phyloP scores from a whole-genome alignment of 345 rosid species.

The Odontarrhena argentea region DNA sequence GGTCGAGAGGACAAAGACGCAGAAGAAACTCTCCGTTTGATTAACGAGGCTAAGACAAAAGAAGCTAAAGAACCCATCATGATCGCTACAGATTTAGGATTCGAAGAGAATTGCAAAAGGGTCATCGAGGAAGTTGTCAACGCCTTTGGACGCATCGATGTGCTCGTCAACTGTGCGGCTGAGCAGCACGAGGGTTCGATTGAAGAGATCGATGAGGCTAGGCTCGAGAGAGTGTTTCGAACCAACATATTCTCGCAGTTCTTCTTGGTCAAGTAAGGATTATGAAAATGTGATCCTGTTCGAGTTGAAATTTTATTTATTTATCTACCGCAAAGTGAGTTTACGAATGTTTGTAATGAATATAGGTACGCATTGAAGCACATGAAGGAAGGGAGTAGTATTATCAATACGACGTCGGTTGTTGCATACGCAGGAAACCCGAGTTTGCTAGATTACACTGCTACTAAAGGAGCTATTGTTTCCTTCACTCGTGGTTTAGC shows the following conservation, averaged over 20 bases:
- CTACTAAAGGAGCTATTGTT: constrained; percentile 81
- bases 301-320: neutral
- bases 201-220: constrained; percentile 71
- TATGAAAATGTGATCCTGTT: neutral
- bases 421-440: constrained; percentile 65
- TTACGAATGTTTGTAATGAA: neutral
- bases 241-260: constrained; percentile 71
- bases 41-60: constrained; percentile 45
- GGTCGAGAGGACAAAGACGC: constrained; percentile 73
- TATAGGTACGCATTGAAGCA: constrained; percentile 65
- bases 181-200: constrained; percentile 58
- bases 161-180: constrained; percentile 68
- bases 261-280: constrained; percentile 52
- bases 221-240: constrained; percentile 70
- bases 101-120: constrained; percentile 65
- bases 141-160: constrained; percentile 62
- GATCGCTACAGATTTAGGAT: constrained; percentile 61
- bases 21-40: constrained; percentile 51
- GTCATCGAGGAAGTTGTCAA: constrained; percentile 65
- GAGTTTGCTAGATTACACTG: constrained; percentile 60
- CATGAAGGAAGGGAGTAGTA: constrained; percentile 75
- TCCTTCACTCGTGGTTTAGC: constrained; percentile 74
- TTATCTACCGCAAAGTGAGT: too few species aligned
- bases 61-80: constrained; percentile 68
- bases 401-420: constrained; percentile 75